A percentile compares a stretch with the other conserved stretches of the same genome.
These are phyloP conservation scores for Chlamydomonas schloesseri DNA, from an alignment of 139 green algal species.

Conservation along the genomic window DNA sequence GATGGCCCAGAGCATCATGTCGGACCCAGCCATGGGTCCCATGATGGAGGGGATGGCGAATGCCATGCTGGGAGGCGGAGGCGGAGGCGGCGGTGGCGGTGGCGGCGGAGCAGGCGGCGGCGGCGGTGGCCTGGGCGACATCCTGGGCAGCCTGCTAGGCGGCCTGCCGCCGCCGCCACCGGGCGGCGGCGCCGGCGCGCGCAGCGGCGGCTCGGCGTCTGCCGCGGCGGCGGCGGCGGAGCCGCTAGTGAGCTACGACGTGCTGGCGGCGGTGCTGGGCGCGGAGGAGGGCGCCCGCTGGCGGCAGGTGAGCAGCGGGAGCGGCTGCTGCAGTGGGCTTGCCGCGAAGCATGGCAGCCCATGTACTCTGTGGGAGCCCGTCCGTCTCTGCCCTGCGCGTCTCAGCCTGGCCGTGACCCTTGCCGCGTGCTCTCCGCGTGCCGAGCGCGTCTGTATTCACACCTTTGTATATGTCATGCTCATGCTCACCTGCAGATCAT, in stretches of 20 bases:
- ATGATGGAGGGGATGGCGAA: constrained; percentile 43
- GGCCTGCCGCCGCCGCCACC: constrained; percentile 32
- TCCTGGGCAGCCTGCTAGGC: constrained; percentile 46
- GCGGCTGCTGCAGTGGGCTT: no score
- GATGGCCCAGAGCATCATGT: constrained; percentile 55
- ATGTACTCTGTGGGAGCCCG: no score
- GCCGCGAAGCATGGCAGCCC: no score
- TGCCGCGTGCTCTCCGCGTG: no score
- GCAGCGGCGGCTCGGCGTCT: background rate
- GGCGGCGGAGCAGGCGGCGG: constrained; percentile 41
- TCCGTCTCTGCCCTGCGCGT: no score
- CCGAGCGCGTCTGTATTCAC: no score
- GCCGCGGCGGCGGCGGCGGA: background rate
- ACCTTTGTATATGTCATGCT: no score
- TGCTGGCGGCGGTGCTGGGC: constrained; percentile 36
- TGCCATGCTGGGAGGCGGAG: constrained; percentile 28
- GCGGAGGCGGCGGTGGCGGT: background rate
- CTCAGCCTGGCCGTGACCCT: no score
- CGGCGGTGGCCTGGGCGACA: constrained; percentile 10
- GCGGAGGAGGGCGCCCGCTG: constrained; percentile 29
- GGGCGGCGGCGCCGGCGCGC: background rate
- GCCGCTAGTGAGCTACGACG: constrained; percentile 16
- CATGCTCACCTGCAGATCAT: background rate
- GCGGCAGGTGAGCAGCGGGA: background rate
- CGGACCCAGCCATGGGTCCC: constrained; percentile 62